Percentiles rank a stretch among this genome's conserved stretches.
Conservation (phyloP, 2,329 filamentous ascomycete species). For the Aspergillus pseudoglaucus region DNA sequence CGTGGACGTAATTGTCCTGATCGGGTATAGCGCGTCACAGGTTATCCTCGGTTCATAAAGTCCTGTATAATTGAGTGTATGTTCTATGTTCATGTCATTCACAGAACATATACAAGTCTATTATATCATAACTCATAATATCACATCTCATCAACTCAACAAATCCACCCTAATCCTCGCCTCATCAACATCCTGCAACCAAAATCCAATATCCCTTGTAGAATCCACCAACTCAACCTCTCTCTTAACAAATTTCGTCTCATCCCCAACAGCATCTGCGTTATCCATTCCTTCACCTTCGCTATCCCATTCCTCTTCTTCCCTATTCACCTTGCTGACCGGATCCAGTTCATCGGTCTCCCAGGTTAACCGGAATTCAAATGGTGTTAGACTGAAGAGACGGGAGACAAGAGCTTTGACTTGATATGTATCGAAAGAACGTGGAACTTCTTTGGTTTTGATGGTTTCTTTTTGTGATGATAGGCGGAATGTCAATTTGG, state of each 20-base stretch:
- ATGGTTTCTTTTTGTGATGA: conserved; percentile 19
- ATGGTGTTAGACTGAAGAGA: conserved; percentile 59
- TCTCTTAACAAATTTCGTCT: conserved; percentile 59
- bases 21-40: background rate
- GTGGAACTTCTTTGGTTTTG: conserved; percentile 57
- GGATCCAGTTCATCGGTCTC: conserved; percentile 90
- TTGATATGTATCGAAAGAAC: conserved; percentile 70
- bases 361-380: conserved; percentile 65
- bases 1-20: background rate
- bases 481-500: conserved; percentile 57
- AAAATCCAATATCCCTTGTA: conserved; percentile 74
- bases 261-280: conserved; percentile 4
- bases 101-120: background rate
- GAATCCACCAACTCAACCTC: conserved; percentile 75
- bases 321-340: conserved; percentile 56
- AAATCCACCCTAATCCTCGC: conserved; percentile 66
- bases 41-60: background rate
- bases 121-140: background rate
- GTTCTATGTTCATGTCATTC: background rate
- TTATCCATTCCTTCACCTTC: conserved; percentile 34
- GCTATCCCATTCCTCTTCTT: conserved; percentile 46
- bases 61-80: background rate
- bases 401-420: conserved; percentile 72
- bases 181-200: conserved; percentile 63
- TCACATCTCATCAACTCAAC: background rate